Base-by-base conservation (phyloP, 2,329 filamentous ascomycete genomes). In the Penicillium digitatum region DNA sequence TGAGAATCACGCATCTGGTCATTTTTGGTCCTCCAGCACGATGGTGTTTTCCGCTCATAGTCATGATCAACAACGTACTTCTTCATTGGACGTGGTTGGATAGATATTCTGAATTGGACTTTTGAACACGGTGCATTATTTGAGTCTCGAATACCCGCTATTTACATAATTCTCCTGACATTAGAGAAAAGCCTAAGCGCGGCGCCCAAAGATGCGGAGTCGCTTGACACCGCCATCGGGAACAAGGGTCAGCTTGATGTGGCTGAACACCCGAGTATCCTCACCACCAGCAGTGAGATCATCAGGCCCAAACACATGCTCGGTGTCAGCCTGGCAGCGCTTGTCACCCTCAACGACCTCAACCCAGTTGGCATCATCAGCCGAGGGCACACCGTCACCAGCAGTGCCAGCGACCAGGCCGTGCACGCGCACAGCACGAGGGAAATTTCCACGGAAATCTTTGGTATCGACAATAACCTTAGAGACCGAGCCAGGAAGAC, bases 181-280 rank as follows among this genome's bases (percentile, higher is more conserved):
- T 24, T n/a, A 42, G 18, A 34, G 14, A 14, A n/a, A 37, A 29
- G 7, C 32, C 51, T 37, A 55, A 49, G 35, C 56, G 47, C 85
- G 79, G 67, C 81, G 85, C 2, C 87, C 89, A 72, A 89, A 86
- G 2, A 93, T 84, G 43, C 90, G 83, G 62, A 96, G 82, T 61
- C 92, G 80, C 83, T 95, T 96, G 3, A 96, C 88, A 24, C 93
- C 92, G 32, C 93, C 92, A 73, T 97, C 92, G 0, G 93, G 93
- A 63, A 96, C 90, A 70, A 96, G 94, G 32, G 90, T 88, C 70
- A 97, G 79, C 81, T 95, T 96, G 22, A 92, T 85, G 75, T 94
- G 91, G 12, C 88, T 90, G 67, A 90, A 88, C 2, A 79, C 76
- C 69, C 78, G 80, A 35, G 84, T 83, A 92, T 76, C 62, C 80